Conservation (phyloP, 2,329 filamentous ascomycete species). For the Aspergillus uvarum region DNA sequence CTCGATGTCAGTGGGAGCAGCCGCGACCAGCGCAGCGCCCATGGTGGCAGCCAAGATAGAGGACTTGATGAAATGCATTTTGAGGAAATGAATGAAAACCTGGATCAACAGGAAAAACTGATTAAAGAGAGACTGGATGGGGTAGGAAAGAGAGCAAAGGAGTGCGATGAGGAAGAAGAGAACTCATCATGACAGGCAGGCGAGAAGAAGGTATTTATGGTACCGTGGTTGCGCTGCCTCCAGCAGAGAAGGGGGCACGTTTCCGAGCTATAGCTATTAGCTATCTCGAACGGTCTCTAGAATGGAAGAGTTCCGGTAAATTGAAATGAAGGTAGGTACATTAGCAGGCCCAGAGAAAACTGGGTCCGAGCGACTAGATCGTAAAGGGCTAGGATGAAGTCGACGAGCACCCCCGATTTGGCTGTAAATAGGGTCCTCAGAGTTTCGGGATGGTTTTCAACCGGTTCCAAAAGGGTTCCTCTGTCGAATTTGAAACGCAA, state of each 20-base stretch:
- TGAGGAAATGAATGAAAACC: conserved; percentile 9
- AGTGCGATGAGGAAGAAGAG: neutral
- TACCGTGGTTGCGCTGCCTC: neutral
- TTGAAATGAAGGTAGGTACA: neutral
- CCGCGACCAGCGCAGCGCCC: conserved; percentile 17
- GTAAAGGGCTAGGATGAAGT: neutral
- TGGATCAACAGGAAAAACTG: conserved; percentile 13
- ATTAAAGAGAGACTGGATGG: conserved; percentile 10
- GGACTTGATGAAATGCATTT: conserved; percentile 17
- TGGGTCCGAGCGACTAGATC: neutral
- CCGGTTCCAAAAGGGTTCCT: neutral
- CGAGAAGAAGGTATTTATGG: neutral
- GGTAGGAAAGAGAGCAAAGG: conserved; percentile 1
- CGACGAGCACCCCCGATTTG: neutral
- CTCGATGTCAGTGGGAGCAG: conserved; percentile 11
- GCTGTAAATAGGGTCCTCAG: neutral
- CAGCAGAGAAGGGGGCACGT: neutral
- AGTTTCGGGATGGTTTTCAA: neutral
- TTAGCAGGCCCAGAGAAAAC: neutral
- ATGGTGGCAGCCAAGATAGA: conserved; percentile 14
- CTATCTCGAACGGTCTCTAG: neutral
- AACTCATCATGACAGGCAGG: neutral
- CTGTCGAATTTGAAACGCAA: neutral
- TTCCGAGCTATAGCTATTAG: neutral
- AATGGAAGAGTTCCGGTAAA: neutral